A percentile compares a stretch with the other conserved stretches of the same genome.
phyloP scores from a whole-genome alignment of 2,329 filamentous ascomycete species.

The Hirsutella rhossiliensis region DNA sequence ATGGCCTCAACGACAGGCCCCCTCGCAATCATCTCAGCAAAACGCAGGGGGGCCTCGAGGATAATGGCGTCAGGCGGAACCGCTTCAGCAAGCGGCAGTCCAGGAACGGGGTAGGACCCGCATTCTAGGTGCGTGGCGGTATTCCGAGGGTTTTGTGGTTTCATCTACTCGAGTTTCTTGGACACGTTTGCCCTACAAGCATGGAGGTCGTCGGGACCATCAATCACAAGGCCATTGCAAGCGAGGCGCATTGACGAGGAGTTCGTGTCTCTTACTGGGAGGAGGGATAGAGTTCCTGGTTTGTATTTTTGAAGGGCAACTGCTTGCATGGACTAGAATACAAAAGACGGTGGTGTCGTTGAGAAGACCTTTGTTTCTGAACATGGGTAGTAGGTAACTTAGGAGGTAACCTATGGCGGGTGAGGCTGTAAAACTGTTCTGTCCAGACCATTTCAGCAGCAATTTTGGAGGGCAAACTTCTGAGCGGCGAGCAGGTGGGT shows the following conservation, averaged over 20 bases:
- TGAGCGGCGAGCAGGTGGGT: too few species aligned
- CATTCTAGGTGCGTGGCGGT: constrained; percentile 46
- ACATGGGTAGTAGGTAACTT: too few species aligned
- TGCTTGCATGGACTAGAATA: too few species aligned
- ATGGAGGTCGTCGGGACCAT: constrained; percentile 7
- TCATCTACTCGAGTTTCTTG: background rate
- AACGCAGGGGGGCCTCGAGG: constrained; percentile 43
- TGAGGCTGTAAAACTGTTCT: too few species aligned
- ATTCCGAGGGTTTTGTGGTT: too few species aligned
- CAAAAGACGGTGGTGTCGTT: too few species aligned
- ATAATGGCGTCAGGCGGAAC: constrained; percentile 41
- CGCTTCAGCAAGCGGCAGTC: constrained; percentile 87
- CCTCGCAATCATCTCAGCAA: constrained; percentile 48
- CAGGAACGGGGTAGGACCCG: constrained; percentile 83
- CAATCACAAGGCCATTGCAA: constrained; percentile 17
- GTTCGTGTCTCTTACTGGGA: constrained; percentile 9
- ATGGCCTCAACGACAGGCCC: constrained; percentile 35
- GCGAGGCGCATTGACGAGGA: constrained; percentile 20
- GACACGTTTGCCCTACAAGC: background rate
- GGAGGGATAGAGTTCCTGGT: background rate
- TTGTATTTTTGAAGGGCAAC: too few species aligned
- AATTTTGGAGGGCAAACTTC: too few species aligned
- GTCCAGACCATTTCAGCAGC: too few species aligned
- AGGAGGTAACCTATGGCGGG: too few species aligned
- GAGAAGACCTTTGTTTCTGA: too few species aligned